Base-by-base conservation (phyloP, 1,284 basidiomycete species). In the Melanopsichium pennsylvanicum region DNA sequence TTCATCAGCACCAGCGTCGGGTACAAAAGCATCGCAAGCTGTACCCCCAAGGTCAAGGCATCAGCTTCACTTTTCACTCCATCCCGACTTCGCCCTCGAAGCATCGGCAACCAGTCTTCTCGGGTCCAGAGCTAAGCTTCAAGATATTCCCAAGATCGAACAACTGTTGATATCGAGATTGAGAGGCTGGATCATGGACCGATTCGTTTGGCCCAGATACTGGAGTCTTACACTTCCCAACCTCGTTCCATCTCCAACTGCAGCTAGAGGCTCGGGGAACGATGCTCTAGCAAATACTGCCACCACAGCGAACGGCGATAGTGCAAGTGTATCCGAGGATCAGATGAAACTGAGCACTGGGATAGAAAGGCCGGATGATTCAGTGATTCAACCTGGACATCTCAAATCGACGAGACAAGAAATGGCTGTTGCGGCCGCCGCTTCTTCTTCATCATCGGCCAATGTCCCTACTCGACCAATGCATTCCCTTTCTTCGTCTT, bases 121-220 rank as follows among this genome's bases (percentile, higher is more conserved):
- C 4, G 86, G 86, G 5, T 84, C 83, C 16, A 74, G 85, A 44
- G 85, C 85, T 5, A 86, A 86, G 75, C 78, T 87, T 16, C 85
- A 86, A 62, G 86, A 87, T 67, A 84, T 86, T 2, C 86, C 86
- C 10, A 87, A 87, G 72, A 83, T 87, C 34, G 85, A 87, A 62
- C 85, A 87, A 70, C 81, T 87, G 25, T 82, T 87, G 45, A 70
- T 84, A 2, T 82, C 83, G 4, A 81, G 85, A 3, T 70, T 86
- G 0, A 81, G 85, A 23, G 81, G 81, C 2, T 83, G 81, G 42
- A 83, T 87, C 15, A 82, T 83, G 57, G 84, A 85, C 51, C 81
- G 82, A 4, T 75, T 85, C 43, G 85, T 85, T 22, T 84, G 84
- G 82, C 85, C 85, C 0, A 75, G 82, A 36, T 83, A 83, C 49